Evolutionary conservation across 805 yeast species (phyloP), one percentile per base, ranked within the genome.

Genomic region (Zygosaccharomyces pseudorouxii): DNA sequence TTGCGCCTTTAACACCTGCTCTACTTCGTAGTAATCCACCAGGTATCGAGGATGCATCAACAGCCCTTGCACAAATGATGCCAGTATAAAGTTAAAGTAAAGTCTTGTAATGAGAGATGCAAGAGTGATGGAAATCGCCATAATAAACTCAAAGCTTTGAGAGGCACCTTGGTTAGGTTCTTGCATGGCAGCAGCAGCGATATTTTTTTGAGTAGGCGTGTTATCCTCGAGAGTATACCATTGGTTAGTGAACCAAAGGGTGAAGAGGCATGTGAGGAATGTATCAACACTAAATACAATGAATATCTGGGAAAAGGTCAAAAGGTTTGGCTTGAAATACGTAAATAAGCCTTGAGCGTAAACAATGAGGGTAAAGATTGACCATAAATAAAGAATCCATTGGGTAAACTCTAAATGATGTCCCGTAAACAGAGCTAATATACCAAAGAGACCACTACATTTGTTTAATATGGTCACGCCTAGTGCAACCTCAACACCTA

Each of bases 401-500:
- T 92, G 97, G 70, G 86, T 71, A 51, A 82, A 78, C 51, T 81
- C 82, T 47, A 90, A 74, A 2, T 93, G 93, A 62, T 90, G 96
- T 1, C 96, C 93, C 0, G 97, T 90, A 60, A 92, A 77, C 22
- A 92, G 65, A 0, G 97, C 89, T 19, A 89, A 71, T 30, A 92
- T 71, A 25, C 97, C 99, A 66, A 84, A 92, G 18, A 82, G 73
- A 8, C 98, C 97, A 50, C 95, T 82, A 55, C 90, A 87, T 64
- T 90, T 90, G 71, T 92, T 92, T 54, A 90, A 74, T 31, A 89
- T 77, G 12, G 90, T 85, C 31, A 86, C 73, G 1, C 87, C 84
- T 4, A 89, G 73, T 18, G 85, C 79, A 1, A 88, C 65, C 65
- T 92, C 98, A 20, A 89, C 95, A 11, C 97, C 98, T 20, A 86